phyloP scores from a whole-genome alignment of 2,329 filamentous ascomycete genomes.

The Aspergillus oerlinghausenensis region DNA sequence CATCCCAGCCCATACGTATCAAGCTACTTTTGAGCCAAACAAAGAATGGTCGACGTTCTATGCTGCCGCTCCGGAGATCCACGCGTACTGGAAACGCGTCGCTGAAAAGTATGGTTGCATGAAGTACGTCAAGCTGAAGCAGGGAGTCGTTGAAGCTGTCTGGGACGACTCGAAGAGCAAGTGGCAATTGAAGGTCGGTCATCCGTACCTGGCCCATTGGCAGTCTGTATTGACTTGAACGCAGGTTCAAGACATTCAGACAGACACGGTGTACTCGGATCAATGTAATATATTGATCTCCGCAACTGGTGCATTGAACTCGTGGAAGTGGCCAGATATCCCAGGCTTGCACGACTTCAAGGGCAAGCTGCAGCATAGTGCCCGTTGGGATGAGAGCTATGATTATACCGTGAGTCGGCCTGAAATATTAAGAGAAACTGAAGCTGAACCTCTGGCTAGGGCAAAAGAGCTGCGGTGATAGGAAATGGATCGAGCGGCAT shows the following conservation, averaged over 20 bases:
- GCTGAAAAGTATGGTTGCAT: constrained; percentile 43
- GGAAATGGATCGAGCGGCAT: constrained; percentile 40
- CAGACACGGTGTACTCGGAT: constrained; percentile 18
- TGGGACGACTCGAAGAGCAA: constrained; percentile 39
- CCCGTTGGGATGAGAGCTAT: constrained; percentile 38
- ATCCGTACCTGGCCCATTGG: neutral
- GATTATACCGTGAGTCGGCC: constrained; percentile 25
- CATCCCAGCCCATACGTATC: constrained; percentile 46
- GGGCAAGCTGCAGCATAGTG: constrained; percentile 43
- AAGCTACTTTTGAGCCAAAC: constrained; percentile 49
- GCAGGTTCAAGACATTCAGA: constrained; percentile 22
- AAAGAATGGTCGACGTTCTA: constrained; percentile 48
- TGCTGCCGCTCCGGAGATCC: constrained; percentile 46
- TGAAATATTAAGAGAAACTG: neutral
- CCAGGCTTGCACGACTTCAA: constrained; percentile 45
- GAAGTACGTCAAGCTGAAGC: constrained; percentile 45
- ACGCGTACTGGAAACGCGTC: constrained; percentile 45
- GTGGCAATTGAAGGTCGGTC: constrained; percentile 24
- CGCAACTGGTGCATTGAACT: constrained; percentile 38
- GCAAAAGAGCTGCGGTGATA: constrained; percentile 33
- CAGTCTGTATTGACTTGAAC: neutral
- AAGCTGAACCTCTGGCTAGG: constrained; percentile 11
- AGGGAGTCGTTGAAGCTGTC: constrained; percentile 39
- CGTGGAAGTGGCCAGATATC: constrained; percentile 45
- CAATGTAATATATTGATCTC: constrained; percentile 34